These are phyloP conservation scores for Tetrahymena malaccensis DNA, from an alignment of 73 alveolate species.

Conservation along the genomic window DNA sequence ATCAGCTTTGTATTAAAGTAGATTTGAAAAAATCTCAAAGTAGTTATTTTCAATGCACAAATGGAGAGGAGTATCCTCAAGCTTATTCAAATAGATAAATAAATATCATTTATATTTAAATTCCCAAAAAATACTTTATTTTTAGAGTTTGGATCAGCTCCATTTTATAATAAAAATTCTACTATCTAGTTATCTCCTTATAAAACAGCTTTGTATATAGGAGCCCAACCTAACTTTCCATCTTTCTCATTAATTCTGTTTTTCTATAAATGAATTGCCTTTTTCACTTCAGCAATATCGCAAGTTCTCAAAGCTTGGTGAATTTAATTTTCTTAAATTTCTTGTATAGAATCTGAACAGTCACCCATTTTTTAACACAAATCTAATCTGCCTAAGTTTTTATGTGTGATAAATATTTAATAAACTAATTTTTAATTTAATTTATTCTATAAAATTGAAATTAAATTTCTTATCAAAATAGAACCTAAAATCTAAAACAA, in stretches of 20 bases:
- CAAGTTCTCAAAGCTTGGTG: slow-evolving; percentile 2
- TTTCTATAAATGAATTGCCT: background rate
- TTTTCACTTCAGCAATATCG: background rate
- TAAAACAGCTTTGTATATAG: slow-evolving; percentile 11
- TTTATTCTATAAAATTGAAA: no score
- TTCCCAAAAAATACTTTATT: background rate
- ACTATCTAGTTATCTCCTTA: slow-evolving; percentile 13
- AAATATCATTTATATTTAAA: background rate
- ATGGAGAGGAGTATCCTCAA: slow-evolving; percentile 32
- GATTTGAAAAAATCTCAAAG: background rate
- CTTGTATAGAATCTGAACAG: background rate
- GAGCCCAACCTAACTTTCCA: slow-evolving; percentile 29
- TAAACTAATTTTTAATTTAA: no score
- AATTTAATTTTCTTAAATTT: background rate
- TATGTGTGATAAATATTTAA: no score
- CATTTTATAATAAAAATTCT: background rate
- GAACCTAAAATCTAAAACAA: no score
- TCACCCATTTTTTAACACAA: background rate
- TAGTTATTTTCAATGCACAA: slow-evolving; percentile 18
- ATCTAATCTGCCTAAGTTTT: no score
- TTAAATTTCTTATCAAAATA: no score
- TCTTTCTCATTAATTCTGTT: background rate
- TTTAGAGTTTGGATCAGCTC: slow-evolving; percentile 23
- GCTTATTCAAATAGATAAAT: background rate
- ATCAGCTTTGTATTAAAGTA: slow-evolving; percentile 18